Evolutionary conservation across 768 basidiomycete species (phyloP).

Genomic region (Phaeolepiota aurea): DNA sequence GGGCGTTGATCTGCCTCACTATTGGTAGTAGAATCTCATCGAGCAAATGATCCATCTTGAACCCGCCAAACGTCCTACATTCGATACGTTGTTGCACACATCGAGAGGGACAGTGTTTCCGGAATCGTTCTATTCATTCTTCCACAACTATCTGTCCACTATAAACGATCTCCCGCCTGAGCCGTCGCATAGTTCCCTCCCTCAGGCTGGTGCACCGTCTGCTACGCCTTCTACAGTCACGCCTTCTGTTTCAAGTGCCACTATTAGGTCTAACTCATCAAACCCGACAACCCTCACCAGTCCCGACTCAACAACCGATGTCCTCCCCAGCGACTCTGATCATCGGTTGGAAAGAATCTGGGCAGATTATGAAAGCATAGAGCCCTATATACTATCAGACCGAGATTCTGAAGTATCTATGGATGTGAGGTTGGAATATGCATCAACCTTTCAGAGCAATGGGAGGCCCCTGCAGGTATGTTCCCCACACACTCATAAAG

Average conservation of each 20-base stretch:
- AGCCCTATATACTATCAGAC: constrained; percentile 56
- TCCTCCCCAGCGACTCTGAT: constrained; percentile 78
- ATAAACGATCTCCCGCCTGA: constrained; percentile 58
- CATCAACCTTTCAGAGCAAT: constrained; percentile 23
- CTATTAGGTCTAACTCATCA: constrained; percentile 17
- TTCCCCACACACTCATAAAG: too few species aligned
- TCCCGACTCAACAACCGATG: constrained; percentile 22
- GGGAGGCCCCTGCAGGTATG: constrained; percentile 56
- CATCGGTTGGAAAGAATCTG: constrained; percentile 76
- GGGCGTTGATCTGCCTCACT: constrained; percentile 13
- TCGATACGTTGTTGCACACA: constrained; percentile 67
- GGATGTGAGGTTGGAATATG: constrained; percentile 51
- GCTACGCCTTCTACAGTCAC: constrained; percentile 19
- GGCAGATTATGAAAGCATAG: constrained; percentile 80
- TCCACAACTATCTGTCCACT: constrained; percentile 82
- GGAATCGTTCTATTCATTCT: constrained; percentile 89
- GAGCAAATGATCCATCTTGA: constrained; percentile 86
- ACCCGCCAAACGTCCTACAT: constrained; percentile 68
- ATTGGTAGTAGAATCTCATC: constrained; percentile 61
- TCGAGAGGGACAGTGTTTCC: constrained; percentile 80
- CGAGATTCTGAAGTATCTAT: constrained; percentile 34
- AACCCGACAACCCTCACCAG: constrained; percentile 7
- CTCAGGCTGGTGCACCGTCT: constrained; percentile 18
- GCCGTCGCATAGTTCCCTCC: constrained; percentile 29
- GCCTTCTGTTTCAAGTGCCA: constrained; percentile 23